Base-by-base conservation (phyloP, 2,329 filamentous ascomycete genomes). In the Aspergillus hiratsukae region DNA sequence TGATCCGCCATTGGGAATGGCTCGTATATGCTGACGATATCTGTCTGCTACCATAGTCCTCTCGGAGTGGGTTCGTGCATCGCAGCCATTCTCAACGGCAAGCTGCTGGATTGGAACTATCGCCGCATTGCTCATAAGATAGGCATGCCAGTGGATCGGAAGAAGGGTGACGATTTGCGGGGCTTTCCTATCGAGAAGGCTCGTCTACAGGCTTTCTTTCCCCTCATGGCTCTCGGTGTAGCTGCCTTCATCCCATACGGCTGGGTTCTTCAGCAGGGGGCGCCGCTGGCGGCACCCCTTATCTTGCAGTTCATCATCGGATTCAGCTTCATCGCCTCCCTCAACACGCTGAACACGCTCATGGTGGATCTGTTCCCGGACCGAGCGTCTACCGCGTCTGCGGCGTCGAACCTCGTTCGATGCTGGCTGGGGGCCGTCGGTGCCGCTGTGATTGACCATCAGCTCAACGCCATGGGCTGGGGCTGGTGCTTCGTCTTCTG, bases 111-210 rank as follows among this genome's bases (percentile, higher is more conserved):
- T 51, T 58, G 53, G 27, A 67, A 65, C 54, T 68, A 66, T 52
- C 55, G 62, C 8, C 58, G 61, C 19, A 56, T 51, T 27, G 64
- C 61, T 10, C 25, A 31, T 3, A 56, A 53, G 21, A 58, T 63
- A 19, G 48, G 54, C 17, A 17, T 66, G 25, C 53, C 60, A 1
- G 46, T 64, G 8, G 51, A 64, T 49, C 54, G 57, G 4, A 64
- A 59, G 28, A 75, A 73, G 54, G 75, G 76, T 21, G 73, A 77
- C 55, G 76, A 81, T 55, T 68, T 81, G 21, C 69, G 69, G 7
- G 64, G 73, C 25, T 82, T 82, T 51, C 80, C 69, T 3, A 64
- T 72, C 52, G 69, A 72, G 53, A 59, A 59, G 10, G 62, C 66
- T 37, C 65, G 71, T 2, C 61, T 73, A 0, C 58, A 67, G 46